These are phyloP conservation scores for Diplodia sapinea DNA, from an alignment of 2,329 filamentous ascomycete species.

Conservation along the genomic window DNA sequence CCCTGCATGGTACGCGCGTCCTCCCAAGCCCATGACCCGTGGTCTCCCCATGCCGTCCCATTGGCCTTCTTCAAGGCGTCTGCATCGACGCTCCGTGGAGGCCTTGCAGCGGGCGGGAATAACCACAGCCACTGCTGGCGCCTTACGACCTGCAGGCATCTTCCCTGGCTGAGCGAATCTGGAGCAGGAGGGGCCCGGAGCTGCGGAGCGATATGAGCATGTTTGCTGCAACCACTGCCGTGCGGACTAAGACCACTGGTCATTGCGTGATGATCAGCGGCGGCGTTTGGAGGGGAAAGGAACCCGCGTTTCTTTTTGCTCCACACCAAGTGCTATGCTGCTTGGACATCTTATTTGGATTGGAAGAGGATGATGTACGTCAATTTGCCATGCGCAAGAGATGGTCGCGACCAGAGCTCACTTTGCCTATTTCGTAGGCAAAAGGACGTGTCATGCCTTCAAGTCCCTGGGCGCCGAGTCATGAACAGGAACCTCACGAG, in stretches of 20 bases:
- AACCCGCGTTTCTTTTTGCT: background rate
- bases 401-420: background rate
- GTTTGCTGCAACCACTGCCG: background rate
- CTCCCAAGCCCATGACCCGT: background rate
- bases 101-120: conserved; percentile 2
- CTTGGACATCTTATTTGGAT: background rate
- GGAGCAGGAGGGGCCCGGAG: background rate
- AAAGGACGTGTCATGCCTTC: too few relatives aligned
- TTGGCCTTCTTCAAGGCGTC: background rate
- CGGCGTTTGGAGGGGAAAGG: background rate
- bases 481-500: background rate
- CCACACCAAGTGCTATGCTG: background rate
- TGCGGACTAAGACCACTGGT: background rate
- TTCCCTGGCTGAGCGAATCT: background rate
- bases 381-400: background rate
- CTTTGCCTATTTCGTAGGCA: too few relatives aligned
- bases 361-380: background rate
- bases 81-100: background rate
- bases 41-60: background rate
- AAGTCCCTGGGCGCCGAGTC: background rate
- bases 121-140: background rate
- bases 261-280: background rate
- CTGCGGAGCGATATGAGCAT: background rate
- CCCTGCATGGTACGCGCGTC: background rate
- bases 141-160: background rate